Evolutionary conservation across 140 eudicot genomes (phyloP).

Genomic region (Ambrosia hybrid): DNA sequence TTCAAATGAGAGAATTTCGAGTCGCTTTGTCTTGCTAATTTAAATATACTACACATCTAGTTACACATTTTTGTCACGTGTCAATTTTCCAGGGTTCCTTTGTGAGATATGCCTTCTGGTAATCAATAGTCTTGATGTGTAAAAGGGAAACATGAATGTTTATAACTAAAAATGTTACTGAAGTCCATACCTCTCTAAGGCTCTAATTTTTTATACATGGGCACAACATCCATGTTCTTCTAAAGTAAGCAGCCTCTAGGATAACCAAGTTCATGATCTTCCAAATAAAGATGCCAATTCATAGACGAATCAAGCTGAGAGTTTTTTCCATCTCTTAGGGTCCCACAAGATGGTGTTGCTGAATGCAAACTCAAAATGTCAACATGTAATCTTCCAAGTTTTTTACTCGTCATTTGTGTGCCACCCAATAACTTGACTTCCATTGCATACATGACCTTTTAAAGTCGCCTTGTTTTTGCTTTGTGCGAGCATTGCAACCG

Average conservation of each 20-base stretch:
- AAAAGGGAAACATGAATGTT: not conserved
- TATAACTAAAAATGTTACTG: not conserved
- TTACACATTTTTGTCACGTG: not conserved
- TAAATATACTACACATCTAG: not conserved
- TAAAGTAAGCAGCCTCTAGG: constrained; percentile 82
- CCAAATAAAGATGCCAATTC: constrained; percentile 99
- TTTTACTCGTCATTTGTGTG: constrained; percentile 91
- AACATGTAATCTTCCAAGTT: constrained; percentile 87
- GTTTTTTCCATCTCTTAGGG: constrained; percentile 85
- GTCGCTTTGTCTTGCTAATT: not conserved
- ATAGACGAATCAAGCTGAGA: constrained; percentile 64
- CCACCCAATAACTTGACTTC: constrained; percentile 90
- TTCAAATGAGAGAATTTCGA: no score
- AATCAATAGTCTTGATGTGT: not conserved
- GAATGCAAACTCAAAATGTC: constrained; percentile 99
- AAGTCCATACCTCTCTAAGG: constrained; percentile 31
- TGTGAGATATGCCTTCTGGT: constrained; percentile 1
- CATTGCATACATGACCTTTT: constrained; percentile 96
- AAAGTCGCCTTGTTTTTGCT: constrained; percentile 85
- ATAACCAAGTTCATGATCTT: constrained; percentile 60
- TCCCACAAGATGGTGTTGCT: constrained; percentile 97
- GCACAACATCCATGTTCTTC: constrained; percentile 60
- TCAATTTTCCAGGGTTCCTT: not conserved
- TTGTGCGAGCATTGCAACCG: constrained; percentile 94
- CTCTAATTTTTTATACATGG: constrained; percentile 40